A percentile compares a stretch with the other conserved stretches of the same genome.
phyloP scores from a whole-genome alignment of 768 basidiomycete genomes.

The Mrakia frigida region DNA sequence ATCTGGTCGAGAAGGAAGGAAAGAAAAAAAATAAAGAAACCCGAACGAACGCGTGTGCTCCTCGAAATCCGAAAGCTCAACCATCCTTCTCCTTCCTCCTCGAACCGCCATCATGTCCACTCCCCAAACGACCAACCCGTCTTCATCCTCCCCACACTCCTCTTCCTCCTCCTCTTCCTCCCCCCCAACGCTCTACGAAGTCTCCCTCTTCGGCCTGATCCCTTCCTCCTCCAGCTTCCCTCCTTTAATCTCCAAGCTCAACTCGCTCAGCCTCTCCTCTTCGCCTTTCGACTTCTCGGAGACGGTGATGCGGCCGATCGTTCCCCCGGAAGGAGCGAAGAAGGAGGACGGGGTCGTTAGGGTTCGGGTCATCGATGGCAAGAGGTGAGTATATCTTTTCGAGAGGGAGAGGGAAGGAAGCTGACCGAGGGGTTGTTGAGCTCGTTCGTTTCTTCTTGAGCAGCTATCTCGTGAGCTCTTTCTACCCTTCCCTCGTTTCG shows the following conservation, averaged over 20 bases:
- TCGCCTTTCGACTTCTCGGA: conserved; percentile 2
- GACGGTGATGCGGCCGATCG: background rate
- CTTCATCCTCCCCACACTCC: too few relatives aligned
- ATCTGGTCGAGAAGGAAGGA: too few relatives aligned
- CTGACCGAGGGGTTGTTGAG: background rate
- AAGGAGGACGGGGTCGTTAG: conserved; percentile 6
- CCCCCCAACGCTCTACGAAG: background rate
- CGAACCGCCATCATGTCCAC: background rate
- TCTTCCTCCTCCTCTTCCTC: background rate
- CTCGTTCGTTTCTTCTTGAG: background rate
- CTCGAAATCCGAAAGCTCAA: background rate
- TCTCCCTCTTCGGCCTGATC: conserved; percentile 23
- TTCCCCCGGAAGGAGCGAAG: background rate
- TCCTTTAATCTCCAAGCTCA: conserved; percentile 1
- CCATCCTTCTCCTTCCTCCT: background rate
- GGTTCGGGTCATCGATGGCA: background rate
- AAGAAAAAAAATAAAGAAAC: too few relatives aligned
- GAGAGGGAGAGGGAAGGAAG: background rate
- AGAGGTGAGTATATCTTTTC: background rate
- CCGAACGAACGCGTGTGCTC: too few relatives aligned
- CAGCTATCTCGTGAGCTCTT: conserved; percentile 18
- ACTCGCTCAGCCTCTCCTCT: background rate
- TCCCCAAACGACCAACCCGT: background rate
- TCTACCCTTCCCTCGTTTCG: too few relatives aligned
- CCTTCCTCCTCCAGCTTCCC: background rate